A percentile compares a stretch with the other conserved stretches of the same genome.
Conservation (phyloP, 805 yeast species). For the Spathaspora sp. region DNA sequence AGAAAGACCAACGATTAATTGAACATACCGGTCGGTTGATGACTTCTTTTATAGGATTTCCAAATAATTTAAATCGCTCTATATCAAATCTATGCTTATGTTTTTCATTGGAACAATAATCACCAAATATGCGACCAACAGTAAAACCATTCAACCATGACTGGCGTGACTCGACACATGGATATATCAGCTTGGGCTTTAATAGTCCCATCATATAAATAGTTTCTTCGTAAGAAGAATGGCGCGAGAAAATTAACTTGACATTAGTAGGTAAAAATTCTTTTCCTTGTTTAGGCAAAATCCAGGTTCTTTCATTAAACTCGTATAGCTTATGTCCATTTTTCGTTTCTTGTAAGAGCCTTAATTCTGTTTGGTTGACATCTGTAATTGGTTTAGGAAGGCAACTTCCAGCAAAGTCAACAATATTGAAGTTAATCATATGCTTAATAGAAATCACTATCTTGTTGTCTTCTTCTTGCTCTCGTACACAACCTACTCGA, state of each 20-base stretch:
- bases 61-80: conserved; percentile 11
- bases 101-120: conserved; percentile 16
- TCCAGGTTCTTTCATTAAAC: conserved; percentile 24
- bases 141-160: conserved; percentile 38
- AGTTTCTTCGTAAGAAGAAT: conserved; percentile 44
- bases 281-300: conserved; percentile 21
- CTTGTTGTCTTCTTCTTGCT: background rate
- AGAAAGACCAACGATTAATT: conserved; percentile 32
- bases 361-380: conserved; percentile 4
- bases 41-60: conserved; percentile 14
- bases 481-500: background rate
- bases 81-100: conserved; percentile 13
- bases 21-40: conserved; percentile 16
- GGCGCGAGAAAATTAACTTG: conserved; percentile 41
- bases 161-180: conserved; percentile 31
- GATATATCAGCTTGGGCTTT: conserved; percentile 40
- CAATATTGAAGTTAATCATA: conserved; percentile 32
- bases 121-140: conserved; percentile 40
- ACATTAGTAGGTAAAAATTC: conserved; percentile 33
- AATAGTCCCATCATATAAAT: conserved; percentile 30
- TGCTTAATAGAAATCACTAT: conserved; percentile 29
- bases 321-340: conserved; percentile 18
- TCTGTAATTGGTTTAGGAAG: conserved; percentile 19
- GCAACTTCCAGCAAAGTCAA: conserved; percentile 27
- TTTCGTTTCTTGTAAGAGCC: conserved; percentile 13